Conservation (phyloP, 2,329 filamentous ascomycete species). For the Elsinoe fawcettii region DNA sequence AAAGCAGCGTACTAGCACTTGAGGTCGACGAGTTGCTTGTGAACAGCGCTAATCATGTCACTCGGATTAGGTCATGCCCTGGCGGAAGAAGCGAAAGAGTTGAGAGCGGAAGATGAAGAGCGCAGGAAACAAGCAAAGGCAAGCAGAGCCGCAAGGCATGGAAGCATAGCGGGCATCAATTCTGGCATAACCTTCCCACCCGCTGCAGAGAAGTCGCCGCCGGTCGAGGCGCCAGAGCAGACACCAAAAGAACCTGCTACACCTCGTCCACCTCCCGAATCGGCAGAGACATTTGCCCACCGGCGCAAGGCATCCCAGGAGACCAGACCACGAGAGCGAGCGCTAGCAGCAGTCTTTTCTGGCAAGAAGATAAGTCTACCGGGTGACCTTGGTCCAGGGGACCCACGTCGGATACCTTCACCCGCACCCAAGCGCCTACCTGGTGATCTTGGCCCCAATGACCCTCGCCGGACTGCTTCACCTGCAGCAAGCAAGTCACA, state of each 20-base stretch:
- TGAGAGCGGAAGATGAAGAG: slow-evolving; percentile 20
- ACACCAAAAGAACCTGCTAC: slow-evolving; percentile 2
- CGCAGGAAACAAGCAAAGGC: slow-evolving; percentile 1
- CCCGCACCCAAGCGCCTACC: slow-evolving; percentile 17
- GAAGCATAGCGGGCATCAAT: slow-evolving; percentile 1
- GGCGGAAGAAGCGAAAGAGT: slow-evolving; percentile 13
- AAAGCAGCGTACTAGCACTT: background rate
- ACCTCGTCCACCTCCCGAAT: background rate
- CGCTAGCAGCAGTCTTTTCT: slow-evolving; percentile 27
- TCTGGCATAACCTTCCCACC: slow-evolving; percentile 1
- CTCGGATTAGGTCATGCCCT: slow-evolving; percentile 13
- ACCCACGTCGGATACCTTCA: slow-evolving; percentile 25
- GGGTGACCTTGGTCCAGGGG: slow-evolving; percentile 30
- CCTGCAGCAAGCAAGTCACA: slow-evolving; percentile 17
- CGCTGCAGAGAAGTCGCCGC: background rate
- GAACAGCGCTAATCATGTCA: slow-evolving; percentile 7
- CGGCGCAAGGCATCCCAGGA: slow-evolving; percentile 10
- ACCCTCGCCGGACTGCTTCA: slow-evolving; percentile 15
- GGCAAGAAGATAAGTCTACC: slow-evolving; percentile 26
- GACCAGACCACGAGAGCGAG: slow-evolving; percentile 15
- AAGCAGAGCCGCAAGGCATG: slow-evolving; percentile 3
- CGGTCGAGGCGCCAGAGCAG: slow-evolving; percentile 12
- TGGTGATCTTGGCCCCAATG: slow-evolving; percentile 19
- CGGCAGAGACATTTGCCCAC: slow-evolving; percentile 12
- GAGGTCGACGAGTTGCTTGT: background rate